Conservation (phyloP, 73 alveolate species). For the Paramecium tetraurelia region DNA sequence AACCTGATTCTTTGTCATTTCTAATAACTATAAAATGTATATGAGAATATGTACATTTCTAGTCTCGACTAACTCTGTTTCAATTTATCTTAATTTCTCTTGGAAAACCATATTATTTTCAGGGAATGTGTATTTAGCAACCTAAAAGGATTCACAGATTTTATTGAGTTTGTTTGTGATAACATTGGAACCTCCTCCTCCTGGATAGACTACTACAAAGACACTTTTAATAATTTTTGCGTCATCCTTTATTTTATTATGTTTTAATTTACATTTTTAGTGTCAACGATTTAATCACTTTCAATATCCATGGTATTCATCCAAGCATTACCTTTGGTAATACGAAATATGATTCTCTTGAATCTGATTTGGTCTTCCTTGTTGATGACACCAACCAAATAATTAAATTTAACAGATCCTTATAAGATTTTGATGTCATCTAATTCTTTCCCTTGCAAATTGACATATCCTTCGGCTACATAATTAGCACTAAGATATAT, state of each 20-base stretch:
- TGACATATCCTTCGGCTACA: conserved; percentile 32
- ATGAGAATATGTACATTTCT: neutral
- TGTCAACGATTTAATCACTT: conserved; percentile 18
- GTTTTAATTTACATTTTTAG: neutral
- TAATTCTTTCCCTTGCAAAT: neutral
- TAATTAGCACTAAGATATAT: neutral
- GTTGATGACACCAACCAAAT: conserved; percentile 88
- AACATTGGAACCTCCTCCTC: conserved; percentile 77
- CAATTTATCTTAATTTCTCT: neutral
- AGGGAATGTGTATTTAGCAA: conserved; percentile 63
- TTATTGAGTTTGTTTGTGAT: conserved; percentile 76
- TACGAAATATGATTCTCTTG: conserved; percentile 89
- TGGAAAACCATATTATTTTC: neutral
- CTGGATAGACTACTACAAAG: conserved; percentile 79
- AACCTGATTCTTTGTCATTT: conserved; percentile 70
- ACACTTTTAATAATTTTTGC: conserved; percentile 53
- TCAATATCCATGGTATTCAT: conserved; percentile 55
- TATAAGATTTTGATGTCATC: neutral
- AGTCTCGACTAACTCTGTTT: conserved; percentile 24
- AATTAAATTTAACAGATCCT: conserved; percentile 47
- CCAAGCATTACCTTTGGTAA: conserved; percentile 91
- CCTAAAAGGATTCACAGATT: conserved; percentile 87
- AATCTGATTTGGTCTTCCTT: conserved; percentile 80
- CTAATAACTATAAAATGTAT: conserved; percentile 6
- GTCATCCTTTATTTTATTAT: neutral